Conservation (phyloP, 1,284 basidiomycete species). For the Naganishia cerealis region DNA sequence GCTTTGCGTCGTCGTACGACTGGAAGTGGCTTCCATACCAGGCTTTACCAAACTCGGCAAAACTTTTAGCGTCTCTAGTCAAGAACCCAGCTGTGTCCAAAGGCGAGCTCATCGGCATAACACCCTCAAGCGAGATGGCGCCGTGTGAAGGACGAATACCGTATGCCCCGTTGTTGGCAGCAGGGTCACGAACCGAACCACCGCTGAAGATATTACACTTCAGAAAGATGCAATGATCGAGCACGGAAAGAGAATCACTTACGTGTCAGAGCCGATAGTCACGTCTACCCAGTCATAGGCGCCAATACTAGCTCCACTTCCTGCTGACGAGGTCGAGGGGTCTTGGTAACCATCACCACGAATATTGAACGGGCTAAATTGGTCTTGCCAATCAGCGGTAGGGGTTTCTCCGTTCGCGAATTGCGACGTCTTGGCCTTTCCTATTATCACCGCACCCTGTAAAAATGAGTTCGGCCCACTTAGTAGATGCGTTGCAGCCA, state of each 20-base stretch:
- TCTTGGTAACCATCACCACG: constrained; percentile 61
- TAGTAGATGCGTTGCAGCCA: constrained; percentile 44
- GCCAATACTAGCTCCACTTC: constrained; percentile 53
- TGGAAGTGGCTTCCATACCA: constrained; percentile 43
- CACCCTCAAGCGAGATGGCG: constrained; percentile 53
- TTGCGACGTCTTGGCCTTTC: constrained; percentile 61
- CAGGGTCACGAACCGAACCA: constrained; percentile 55
- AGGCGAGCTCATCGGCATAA: constrained; percentile 53
- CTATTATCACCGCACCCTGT: constrained; percentile 59
- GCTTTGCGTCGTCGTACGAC: constrained; percentile 49
- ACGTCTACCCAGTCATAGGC: constrained; percentile 56
- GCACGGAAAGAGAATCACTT: constrained; percentile 1
- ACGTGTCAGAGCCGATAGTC: constrained; percentile 55
- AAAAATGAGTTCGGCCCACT: constrained; percentile 51
- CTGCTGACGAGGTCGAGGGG: constrained; percentile 55
- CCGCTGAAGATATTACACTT: constrained; percentile 37
- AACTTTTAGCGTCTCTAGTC: constrained; percentile 46
- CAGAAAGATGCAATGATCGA: background rate
- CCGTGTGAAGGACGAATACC: constrained; percentile 46
- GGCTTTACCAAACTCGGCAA: constrained; percentile 40
- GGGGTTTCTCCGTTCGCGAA: constrained; percentile 62
- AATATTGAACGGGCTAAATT: constrained; percentile 61
- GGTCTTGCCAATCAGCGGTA: constrained; percentile 60
- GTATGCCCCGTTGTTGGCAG: constrained; percentile 55
- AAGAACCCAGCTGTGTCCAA: constrained; percentile 45